phyloP scores from a whole-genome alignment of 352 stramenopile genomes.

The Globisporangium middletonii region DNA sequence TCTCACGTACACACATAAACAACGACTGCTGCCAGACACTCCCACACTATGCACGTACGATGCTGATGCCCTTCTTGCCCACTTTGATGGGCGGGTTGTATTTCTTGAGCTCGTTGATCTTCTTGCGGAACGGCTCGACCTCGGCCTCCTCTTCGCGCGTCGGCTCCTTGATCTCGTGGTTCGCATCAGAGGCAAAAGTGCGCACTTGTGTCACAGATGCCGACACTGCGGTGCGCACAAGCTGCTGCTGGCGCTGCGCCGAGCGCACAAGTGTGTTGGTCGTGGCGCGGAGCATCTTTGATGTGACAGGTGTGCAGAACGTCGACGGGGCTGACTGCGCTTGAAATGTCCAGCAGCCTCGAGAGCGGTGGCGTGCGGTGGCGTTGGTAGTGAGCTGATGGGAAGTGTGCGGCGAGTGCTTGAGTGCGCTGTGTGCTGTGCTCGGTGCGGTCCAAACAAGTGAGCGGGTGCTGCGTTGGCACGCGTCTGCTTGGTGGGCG shows the following conservation, averaged over 20 bases:
- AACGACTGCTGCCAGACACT: no score
- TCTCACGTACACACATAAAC: no score
- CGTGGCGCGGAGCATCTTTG: slow-evolving; percentile 8
- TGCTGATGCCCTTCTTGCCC: slow-evolving; percentile 67
- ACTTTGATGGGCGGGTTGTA: slow-evolving; percentile 77
- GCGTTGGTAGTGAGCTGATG: slow-evolving; percentile 19
- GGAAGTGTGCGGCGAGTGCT: no score
- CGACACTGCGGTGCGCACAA: no score
- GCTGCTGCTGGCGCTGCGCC: neutral
- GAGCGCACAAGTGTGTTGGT: slow-evolving; percentile 4
- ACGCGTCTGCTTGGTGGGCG: no score
- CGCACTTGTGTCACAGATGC: slow-evolving; percentile 6
- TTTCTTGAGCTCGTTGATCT: slow-evolving; percentile 62
- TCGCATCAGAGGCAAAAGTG: slow-evolving; percentile 29
- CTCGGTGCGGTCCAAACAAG: no score
- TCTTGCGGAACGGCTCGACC: slow-evolving; percentile 40
- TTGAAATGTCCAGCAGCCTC: no score
- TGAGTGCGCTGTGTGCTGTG: no score
- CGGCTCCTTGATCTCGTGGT: slow-evolving; percentile 27
- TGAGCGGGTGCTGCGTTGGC: no score
- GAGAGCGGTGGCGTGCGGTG: no score
- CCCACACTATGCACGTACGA: slow-evolving; percentile 25
- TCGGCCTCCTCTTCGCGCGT: slow-evolving; percentile 28
- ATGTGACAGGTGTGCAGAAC: no score
- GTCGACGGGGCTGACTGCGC: no score